Conservation (phyloP, 164 flowering plant species). For the Liquidambar formosana region DNA sequence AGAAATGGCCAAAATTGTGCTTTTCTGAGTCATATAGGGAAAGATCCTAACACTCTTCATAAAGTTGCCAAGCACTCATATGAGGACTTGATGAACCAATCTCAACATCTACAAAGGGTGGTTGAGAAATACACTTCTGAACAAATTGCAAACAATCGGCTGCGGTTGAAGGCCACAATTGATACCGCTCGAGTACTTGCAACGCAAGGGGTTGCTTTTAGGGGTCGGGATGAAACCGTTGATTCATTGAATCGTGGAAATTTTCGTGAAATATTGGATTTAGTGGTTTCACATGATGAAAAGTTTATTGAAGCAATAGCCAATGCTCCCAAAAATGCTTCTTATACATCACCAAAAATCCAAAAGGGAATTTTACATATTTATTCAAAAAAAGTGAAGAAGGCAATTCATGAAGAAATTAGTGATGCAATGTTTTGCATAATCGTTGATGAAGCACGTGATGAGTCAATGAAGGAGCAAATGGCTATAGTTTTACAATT, state of each 20-base stretch:
- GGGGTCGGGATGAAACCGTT: no score
- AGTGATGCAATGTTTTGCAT: slow-evolving; percentile 19
- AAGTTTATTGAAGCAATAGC: background rate
- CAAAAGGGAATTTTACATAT: slow-evolving; percentile 23
- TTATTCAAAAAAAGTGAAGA: slow-evolving; percentile 6
- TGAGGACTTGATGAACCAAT: background rate
- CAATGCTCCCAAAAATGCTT: slow-evolving; percentile 7
- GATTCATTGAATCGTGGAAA: no score
- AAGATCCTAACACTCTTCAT: background rate
- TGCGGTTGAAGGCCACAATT: no score
- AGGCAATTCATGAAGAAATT: slow-evolving; percentile 15
- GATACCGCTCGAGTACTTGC: no score
- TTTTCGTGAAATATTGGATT: no score
- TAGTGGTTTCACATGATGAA: no score
- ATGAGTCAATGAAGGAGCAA: slow-evolving; percentile 2
- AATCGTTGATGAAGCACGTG: slow-evolving; percentile 25
- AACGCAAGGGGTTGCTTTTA: no score
- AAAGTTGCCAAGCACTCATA: background rate
- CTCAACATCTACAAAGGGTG: background rate
- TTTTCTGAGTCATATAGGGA: slow-evolving; percentile 11
- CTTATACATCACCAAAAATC: slow-evolving; percentile 8
- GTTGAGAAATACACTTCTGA: background rate
- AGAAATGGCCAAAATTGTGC: background rate
- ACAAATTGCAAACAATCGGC: no score
- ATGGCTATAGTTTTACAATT: background rate